Conservation (phyloP, 2,329 filamentous ascomycete genomes). For the Colletotrichum horii region DNA sequence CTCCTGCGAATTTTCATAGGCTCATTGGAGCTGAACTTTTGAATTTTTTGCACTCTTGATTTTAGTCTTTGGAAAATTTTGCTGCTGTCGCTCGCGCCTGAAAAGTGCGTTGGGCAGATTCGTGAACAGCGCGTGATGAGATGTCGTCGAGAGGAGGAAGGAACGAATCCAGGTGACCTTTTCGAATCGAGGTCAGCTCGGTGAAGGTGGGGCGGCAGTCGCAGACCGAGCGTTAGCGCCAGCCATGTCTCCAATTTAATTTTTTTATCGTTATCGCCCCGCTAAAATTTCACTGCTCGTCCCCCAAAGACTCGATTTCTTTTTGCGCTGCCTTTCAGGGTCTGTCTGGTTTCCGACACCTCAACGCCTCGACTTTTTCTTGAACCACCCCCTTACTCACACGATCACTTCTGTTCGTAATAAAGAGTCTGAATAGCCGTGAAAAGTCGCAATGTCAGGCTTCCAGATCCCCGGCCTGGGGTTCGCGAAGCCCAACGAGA, state of each 20-base stretch:
- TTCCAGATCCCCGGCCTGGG: slow-evolving; percentile 50
- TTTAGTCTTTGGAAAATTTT: background rate
- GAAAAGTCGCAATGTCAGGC: slow-evolving; percentile 37
- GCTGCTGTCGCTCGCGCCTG: background rate
- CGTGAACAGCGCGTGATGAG: background rate
- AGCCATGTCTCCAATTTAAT: background rate
- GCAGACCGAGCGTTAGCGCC: background rate
- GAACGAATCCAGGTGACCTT: background rate
- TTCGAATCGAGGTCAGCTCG: background rate
- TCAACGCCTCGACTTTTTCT: background rate
- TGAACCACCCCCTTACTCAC: background rate
- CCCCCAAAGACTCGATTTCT: background rate
- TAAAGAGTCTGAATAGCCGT: fast-evolving
- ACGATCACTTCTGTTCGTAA: fast-evolving
- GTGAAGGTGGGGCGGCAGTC: background rate
- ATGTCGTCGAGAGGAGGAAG: background rate
- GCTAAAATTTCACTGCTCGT: slow-evolving; percentile 12
- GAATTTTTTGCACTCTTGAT: background rate
- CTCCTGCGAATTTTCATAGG: background rate
- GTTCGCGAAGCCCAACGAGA: slow-evolving; percentile 47
- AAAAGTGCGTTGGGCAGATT: fast-evolving
- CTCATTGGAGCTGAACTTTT: background rate
- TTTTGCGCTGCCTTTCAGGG: slow-evolving; percentile 7
- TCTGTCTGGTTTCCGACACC: background rate
- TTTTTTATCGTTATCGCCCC: slow-evolving; percentile 12